Base-by-base conservation (phyloP, 495 filamentous ascomycete species). In the Penicillium arizonense region DNA sequence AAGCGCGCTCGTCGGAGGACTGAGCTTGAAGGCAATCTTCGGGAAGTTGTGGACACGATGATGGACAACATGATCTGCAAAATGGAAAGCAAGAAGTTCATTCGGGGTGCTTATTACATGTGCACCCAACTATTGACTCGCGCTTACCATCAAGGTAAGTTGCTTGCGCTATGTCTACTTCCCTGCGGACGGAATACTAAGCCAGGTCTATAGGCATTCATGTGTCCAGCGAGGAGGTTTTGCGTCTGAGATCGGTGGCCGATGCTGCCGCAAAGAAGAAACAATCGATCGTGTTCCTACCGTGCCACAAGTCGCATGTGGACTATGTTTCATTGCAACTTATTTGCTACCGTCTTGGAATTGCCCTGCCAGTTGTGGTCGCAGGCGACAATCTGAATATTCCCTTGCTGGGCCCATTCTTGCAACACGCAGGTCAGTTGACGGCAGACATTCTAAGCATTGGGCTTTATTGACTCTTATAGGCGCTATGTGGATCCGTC, bases 51-150 rank as follows among this genome's bases (percentile, higher is more conserved):
- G 21, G 87, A 94, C 53, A 81, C 84, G 39, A 84, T 93, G 77
- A 88, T 90, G 51, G 89, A 96, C 61, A 84, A 87, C 42, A 98
- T 97, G 94, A 96, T 97, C 48, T 97, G 94, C 81, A 98, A 97
- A 71, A 92, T 97, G 76, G 94, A 98, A 73, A 95, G 87, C 73
- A 96, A 93, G 65, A 76, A 80, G 23, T 97, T 97, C 61, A 97
- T 98, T 58, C 75, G 94, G 21, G 82, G 87, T 13, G 93, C 94
- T 44, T 97, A 97, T 66, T 97, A 96, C 71, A 57, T 96, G 42
- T 79, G 78, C 55, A 93, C 91, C 8, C 92, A 97, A 68, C 79
- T 97, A 35, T 75, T 97, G 50, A 91, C 91, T 11, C 79, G 94
- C 51, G 91, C 93, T 11, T 98, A 98, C 72, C 90, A 97, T 64